Evolutionary conservation across 176 grass and related monocot genomes (phyloP).

Genomic region (Typha latifolia): DNA sequence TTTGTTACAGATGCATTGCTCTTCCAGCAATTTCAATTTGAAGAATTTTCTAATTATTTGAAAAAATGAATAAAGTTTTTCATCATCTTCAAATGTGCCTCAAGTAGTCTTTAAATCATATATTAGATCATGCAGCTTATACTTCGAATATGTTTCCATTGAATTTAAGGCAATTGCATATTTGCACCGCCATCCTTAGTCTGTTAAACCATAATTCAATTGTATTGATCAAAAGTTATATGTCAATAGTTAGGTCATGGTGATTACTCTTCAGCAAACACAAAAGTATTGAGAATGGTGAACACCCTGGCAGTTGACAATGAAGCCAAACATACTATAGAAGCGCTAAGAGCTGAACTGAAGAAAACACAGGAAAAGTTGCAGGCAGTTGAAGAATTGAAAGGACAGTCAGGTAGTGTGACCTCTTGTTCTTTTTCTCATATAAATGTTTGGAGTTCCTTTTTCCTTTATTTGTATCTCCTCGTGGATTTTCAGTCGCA

Average conservation of each 20-base stretch:
- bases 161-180: too few species aligned
- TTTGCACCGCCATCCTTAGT: too few species aligned
- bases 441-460: constrained; percentile 2
- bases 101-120: too few species aligned
- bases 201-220: too few species aligned
- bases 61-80: too few species aligned
- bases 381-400: constrained; percentile 89
- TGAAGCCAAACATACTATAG: constrained; percentile 97
- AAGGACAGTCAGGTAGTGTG: constrained; percentile 71
- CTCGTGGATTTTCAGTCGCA: not conserved
- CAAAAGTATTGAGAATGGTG: constrained; percentile 92
- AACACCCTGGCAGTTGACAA: constrained; percentile 88
- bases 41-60: too few species aligned
- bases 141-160: too few species aligned
- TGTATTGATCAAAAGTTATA: too few species aligned
- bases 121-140: too few species aligned
- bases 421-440: constrained; percentile 5
- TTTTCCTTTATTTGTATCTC: constrained; percentile 12
- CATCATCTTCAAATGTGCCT: too few species aligned
- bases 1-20: too few species aligned
- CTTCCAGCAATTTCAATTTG: too few species aligned
- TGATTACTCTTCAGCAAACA: constrained; percentile 82
- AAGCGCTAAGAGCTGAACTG: constrained; percentile 74
- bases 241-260: constrained; percentile 76
- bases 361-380: constrained; percentile 89